Conservation (phyloP, 140 eudicot species). For the Bidens hawaiensis region DNA sequence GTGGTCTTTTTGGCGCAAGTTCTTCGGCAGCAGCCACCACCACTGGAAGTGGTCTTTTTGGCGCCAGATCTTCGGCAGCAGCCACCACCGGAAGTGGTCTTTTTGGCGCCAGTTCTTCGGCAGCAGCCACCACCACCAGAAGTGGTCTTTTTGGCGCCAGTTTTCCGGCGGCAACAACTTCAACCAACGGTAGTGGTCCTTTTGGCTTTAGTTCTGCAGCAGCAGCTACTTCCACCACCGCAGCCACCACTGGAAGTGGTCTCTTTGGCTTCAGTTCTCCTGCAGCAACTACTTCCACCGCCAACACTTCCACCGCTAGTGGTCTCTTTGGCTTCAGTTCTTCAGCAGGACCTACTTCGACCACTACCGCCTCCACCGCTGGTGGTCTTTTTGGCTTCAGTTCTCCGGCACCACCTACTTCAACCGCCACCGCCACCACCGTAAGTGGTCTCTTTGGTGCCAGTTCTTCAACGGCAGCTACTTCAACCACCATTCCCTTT, state of each 20-base stretch:
- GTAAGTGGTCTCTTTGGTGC: conserved; percentile 1
- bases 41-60: neutral
- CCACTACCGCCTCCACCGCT: conserved; percentile 12
- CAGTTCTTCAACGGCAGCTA: neutral
- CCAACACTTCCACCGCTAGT: conserved; percentile 4
- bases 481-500: conserved; percentile 24
- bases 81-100: conserved; percentile 2
- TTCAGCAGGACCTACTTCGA: conserved; percentile 21
- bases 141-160: conserved; percentile 32
- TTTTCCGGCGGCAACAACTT: conserved; percentile 17
- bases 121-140: conserved; percentile 17
- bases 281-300: conserved; percentile 2
- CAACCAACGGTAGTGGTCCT: neutral
- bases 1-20: conserved; percentile 29
- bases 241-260: neutral
- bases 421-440: neutral
- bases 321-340: conserved; percentile 34
- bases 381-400: conserved; percentile 24
- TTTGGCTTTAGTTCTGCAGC: conserved; percentile 4
- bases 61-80: conserved; percentile 4
- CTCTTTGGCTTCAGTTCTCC: conserved; percentile 14
- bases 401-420: neutral
- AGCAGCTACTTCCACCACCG: conserved; percentile 6
- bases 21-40: conserved; percentile 29
- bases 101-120: conserved; percentile 3